Base-by-base conservation (phyloP, 805 yeast species). In the Scheffersomyces amazonensis region DNA sequence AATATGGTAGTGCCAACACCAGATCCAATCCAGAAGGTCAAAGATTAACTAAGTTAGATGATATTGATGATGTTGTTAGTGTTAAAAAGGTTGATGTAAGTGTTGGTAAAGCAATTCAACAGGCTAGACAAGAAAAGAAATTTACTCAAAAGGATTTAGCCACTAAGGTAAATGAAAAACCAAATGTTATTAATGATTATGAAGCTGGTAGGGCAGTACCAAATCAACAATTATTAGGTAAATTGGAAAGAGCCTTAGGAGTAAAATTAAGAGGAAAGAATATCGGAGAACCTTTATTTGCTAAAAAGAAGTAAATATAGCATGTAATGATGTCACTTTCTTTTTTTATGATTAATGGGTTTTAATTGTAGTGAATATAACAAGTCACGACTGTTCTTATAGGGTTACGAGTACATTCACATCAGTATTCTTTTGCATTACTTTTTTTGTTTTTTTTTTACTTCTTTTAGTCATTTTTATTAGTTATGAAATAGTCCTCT, bases 141-240 rank as follows among this genome's bases (percentile, higher is more conserved):
- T 61, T 90, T 60, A 83, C 97, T 8, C 99, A 93, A 67, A 93
- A 93, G 76, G 99, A 93, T 54, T 76, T 93, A 55, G 99, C 99
- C 53, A 88, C 96, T 40, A 86, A 84, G 63, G 78, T 91, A 58
- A 91, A 90, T 62, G 99, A 93, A 71, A 93, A 93, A 73, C 96
- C 97, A 44, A 88, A 83, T 50, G 85, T 93, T 44, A 81, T 93
- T 58, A 90, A 88, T 66, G 99, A 93, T 59, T 93, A 93, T 66
- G 99, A 93, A 72, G 87, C 95, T 40, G 97, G 96, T 42, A 81
- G 95, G 60, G 99, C 96, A 32, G 80, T 85, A 49, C 99, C 99
- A 41, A 90, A 87, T 72, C 99, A 93, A 73, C 98, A 90, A 68
- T 66, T 93, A 37, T 76, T 93, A 55, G 90, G 84, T 39, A 93